Base-by-base conservation (phyloP, 2,329 filamentous ascomycete species). In the Fusarium decemcellulare region DNA sequence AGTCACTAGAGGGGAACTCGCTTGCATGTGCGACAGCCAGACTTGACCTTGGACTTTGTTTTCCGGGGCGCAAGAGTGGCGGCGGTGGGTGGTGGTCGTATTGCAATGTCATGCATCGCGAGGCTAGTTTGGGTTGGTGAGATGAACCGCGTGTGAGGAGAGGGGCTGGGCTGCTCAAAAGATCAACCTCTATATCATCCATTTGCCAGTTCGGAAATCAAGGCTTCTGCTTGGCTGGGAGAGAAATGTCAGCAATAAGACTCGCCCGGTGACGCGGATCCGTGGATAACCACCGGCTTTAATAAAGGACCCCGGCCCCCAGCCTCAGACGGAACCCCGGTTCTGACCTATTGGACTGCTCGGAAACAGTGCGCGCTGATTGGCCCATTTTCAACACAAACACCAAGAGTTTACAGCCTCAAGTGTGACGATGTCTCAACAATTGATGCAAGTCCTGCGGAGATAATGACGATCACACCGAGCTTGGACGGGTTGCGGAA, bases 121-220 rank as follows among this genome's bases (percentile, higher is more conserved):
- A 23, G 23, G 23, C 23, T 23, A 23, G 23, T 23, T 23, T 23
- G 23, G 23, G 23, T 23, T 23, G 23, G 23, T 23, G 23, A 23
- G 23, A 23, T 23, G 23, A 4, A 23, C 23, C 23, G 23, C 23
- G 23, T 23, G 23, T 23, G 23, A 23, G 23, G 23, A 23, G 23
- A 23, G 23, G 23, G 23, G 23, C 23, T 23, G 23, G 23, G 23
- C 23, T 23, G 23, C 23, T 23, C 23, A 23, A 23, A 23, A 23
- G 47, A 50, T 32, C 34, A 34, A 12, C 34, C 2, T 50, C 12
- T 32, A 6, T 30, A 23, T 7, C 40, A 15, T 32, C 27, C 23
- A 67, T 72, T 74, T 52, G 69, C 57, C 47, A 47, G 55, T 47
- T 72, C 71, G 71, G 71, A 72, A 73, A 72, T 16, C 5, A 40